phyloP scores from a whole-genome alignment of 2,329 filamentous ascomycete species.

The Allantophomopsis cytisporea region DNA sequence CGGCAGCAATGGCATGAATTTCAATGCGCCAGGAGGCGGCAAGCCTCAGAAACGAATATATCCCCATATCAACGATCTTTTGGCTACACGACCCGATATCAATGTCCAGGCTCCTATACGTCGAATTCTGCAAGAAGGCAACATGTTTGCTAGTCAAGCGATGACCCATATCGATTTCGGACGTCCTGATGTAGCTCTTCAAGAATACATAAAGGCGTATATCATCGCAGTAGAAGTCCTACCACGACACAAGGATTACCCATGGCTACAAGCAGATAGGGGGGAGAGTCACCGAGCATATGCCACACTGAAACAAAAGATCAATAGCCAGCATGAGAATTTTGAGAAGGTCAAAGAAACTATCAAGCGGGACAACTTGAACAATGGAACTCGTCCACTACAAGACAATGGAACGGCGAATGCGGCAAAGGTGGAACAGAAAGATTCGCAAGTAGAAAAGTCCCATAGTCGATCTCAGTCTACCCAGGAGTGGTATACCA shows the following conservation, averaged over 20 bases:
- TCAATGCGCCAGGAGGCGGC: constrained; percentile 6
- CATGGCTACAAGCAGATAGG: constrained; percentile 42
- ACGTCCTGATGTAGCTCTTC: constrained; percentile 61
- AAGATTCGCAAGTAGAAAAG: not conserved
- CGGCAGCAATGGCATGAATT: constrained; percentile 6
- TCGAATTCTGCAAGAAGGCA: constrained; percentile 36
- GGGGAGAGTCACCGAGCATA: constrained; percentile 34
- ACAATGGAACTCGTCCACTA: constrained; percentile 34
- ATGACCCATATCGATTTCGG: constrained; percentile 48
- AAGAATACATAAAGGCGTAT: constrained; percentile 72
- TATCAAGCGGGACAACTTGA: constrained; percentile 50
- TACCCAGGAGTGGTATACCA: not conserved
- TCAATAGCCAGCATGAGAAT: constrained; percentile 29
- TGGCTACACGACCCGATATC: constrained; percentile 17
- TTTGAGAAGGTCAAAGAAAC: constrained; percentile 44
- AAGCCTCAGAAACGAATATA: constrained; percentile 12
- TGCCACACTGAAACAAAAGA: constrained; percentile 32
- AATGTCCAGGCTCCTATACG: constrained; percentile 29
- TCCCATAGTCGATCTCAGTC: not conserved
- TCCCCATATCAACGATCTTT: constrained; percentile 28
- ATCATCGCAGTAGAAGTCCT: constrained; percentile 68
- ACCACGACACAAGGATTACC: constrained; percentile 63
- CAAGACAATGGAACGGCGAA: not conserved
- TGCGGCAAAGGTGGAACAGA: constrained; percentile 1
- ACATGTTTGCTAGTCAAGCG: constrained; percentile 42